Conservation (phyloP, 257 asterid species). For the Osmanthus fragrans region DNA sequence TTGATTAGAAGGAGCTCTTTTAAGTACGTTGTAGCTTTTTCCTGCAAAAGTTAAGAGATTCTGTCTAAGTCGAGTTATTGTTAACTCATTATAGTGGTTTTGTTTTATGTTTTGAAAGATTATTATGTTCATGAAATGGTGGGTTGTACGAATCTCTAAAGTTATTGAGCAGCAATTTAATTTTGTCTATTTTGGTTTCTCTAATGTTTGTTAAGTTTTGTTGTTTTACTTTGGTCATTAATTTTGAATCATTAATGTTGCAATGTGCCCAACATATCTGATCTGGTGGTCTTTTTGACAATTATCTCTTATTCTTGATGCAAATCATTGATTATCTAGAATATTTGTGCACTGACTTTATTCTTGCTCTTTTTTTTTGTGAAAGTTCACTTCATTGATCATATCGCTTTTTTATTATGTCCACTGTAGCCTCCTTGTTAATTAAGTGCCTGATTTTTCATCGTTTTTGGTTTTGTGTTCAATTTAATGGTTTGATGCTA, state of each 20-base stretch:
- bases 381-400: neutral
- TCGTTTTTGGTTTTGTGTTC: neutral
- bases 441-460: neutral
- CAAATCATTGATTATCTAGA: neutral
- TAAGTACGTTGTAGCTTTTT: constrained; percentile 9
- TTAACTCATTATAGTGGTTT: constrained; percentile 20
- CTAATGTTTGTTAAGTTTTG: neutral
- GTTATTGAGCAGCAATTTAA: constrained; percentile 1
- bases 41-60: neutral
- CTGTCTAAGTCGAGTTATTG: neutral
- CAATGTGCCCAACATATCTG: neutral
- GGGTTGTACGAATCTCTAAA: neutral
- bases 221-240: neutral
- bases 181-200: neutral
- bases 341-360: neutral
- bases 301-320: neutral
- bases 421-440: neutral
- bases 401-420: neutral
- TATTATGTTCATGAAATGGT: neutral
- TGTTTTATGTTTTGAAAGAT: constrained; percentile 7
- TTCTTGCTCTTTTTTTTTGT: neutral
- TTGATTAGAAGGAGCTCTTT: constrained; percentile 33
- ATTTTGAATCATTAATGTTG: no score
- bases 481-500: neutral
- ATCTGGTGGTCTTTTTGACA: neutral